Evolutionary conservation across 2,329 filamentous ascomycete species (phyloP).

Genomic region (Didymella segeticola): DNA sequence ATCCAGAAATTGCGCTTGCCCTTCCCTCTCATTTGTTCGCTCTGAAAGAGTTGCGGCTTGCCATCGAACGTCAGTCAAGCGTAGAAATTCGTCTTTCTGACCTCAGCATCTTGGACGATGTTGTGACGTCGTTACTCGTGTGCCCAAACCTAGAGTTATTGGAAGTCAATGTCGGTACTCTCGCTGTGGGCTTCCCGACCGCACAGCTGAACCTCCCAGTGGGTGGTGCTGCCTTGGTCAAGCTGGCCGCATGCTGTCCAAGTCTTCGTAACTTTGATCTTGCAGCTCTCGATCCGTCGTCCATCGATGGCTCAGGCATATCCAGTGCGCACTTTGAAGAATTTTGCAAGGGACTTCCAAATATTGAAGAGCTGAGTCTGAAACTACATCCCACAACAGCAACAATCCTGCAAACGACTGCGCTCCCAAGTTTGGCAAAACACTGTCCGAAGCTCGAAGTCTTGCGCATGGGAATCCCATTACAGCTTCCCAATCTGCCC

Average conservation of each 20-base stretch:
- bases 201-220: slow-evolving; percentile 26
- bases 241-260: slow-evolving; percentile 31
- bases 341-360: slow-evolving; percentile 35
- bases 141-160: slow-evolving; percentile 32
- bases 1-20: slow-evolving; percentile 41
- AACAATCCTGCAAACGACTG: slow-evolving; percentile 29
- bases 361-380: slow-evolving; percentile 30
- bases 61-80: slow-evolving; percentile 36
- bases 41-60: slow-evolving; percentile 38
- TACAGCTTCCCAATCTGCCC: slow-evolving; percentile 31
- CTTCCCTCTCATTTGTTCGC: slow-evolving; percentile 30
- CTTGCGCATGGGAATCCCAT: slow-evolving; percentile 36
- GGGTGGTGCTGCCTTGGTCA: slow-evolving; percentile 27
- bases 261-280: slow-evolving; percentile 36
- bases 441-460: slow-evolving; percentile 36
- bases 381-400: slow-evolving; percentile 39
- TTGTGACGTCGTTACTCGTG: slow-evolving; percentile 25
- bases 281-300: slow-evolving; percentile 33
- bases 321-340: slow-evolving; percentile 34
- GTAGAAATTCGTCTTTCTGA: slow-evolving; percentile 25
- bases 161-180: slow-evolving; percentile 34
- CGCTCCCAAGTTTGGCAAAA: slow-evolving; percentile 35
- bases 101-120: slow-evolving; percentile 27
- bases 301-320: slow-evolving; percentile 39
- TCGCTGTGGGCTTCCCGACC: slow-evolving; percentile 37